These are phyloP conservation scores for Auricularia auricula-judae DNA, from an alignment of 768 basidiomycete genomes.

Conservation along the genomic window DNA sequence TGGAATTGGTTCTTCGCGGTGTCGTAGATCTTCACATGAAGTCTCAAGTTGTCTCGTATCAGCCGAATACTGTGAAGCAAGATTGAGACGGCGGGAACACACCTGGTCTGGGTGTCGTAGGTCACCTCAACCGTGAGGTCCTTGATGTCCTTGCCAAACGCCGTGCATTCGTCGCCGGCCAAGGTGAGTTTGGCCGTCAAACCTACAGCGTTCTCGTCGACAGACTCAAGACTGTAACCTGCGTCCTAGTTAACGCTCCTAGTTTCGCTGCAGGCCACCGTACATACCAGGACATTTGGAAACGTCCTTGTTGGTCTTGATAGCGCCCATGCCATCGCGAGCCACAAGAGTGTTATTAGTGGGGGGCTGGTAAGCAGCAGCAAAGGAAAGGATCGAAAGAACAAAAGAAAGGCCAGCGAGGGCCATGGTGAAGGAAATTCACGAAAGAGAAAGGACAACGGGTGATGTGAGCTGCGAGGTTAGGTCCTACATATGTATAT, in stretches of 20 bases:
- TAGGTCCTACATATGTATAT: too few relatives aligned
- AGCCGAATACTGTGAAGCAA: background rate
- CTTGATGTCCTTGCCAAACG: slow-evolving; percentile 45
- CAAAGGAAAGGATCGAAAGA: too few relatives aligned
- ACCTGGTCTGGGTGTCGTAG: slow-evolving; percentile 35
- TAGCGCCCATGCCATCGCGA: too few relatives aligned
- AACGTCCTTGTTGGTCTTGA: too few relatives aligned
- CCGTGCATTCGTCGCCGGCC: slow-evolving; percentile 40
- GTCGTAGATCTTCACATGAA: slow-evolving; percentile 62
- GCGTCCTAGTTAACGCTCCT: slow-evolving; percentile 11
- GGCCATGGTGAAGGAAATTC: too few relatives aligned
- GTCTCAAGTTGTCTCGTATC: slow-evolving; percentile 21
- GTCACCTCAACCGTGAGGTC: slow-evolving; percentile 38
- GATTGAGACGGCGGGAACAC: background rate
- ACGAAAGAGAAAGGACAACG: too few relatives aligned
- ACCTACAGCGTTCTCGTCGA: slow-evolving; percentile 25
- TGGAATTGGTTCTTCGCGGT: slow-evolving; percentile 50
- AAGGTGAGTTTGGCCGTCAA: slow-evolving; percentile 45
- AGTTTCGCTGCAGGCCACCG: too few relatives aligned
- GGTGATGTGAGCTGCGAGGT: too few relatives aligned
- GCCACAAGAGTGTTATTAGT: too few relatives aligned
- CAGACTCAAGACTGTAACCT: slow-evolving; percentile 42
- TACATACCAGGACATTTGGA: too few relatives aligned
- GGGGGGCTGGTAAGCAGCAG: too few relatives aligned
- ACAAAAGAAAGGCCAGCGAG: too few relatives aligned